A percentile compares a stretch with the other conserved stretches of the same genome.
Evolutionary conservation across 495 filamentous ascomycete species (phyloP).

Genomic region (Xylaria flabelliformis): DNA sequence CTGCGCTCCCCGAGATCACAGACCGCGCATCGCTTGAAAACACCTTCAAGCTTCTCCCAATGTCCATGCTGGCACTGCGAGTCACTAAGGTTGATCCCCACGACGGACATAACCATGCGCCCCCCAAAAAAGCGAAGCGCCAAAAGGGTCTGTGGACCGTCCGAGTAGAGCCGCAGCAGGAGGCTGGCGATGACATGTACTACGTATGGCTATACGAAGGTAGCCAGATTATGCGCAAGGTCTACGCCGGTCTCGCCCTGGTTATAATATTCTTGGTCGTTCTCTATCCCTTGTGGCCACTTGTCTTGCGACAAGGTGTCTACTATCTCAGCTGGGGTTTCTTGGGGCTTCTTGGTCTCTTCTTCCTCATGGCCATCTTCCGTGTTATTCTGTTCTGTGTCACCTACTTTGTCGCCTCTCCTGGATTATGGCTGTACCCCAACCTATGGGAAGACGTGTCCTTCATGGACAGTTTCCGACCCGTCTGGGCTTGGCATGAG

Average conservation of each 20-base stretch:
- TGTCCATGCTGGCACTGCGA: constrained; percentile 93
- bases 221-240: constrained; percentile 87
- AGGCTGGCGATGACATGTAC: constrained; percentile 86
- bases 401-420: constrained; percentile 83
- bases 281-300: constrained; percentile 96
- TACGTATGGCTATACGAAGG: constrained; percentile 98
- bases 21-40: constrained; percentile 88
- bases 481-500: constrained; percentile 98
- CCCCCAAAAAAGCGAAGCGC: constrained; percentile 75
- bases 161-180: constrained; percentile 95
- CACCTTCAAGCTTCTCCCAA: constrained; percentile 91
- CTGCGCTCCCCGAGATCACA: constrained; percentile 84
- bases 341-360: constrained; percentile 88
- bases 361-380: constrained; percentile 98
- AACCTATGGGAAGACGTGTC: constrained; percentile 99
- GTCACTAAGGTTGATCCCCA: constrained; percentile 82
- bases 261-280: constrained; percentile 83
- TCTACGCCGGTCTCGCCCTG: constrained; percentile 85
- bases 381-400: constrained; percentile 92
- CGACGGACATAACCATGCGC: constrained; percentile 71
- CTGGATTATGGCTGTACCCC: constrained; percentile 96
- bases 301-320: constrained; percentile 86
- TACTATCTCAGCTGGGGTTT: constrained; percentile 98
- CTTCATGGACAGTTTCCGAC: constrained; percentile 97
- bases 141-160: constrained; percentile 97